Base-by-base conservation (phyloP, 1,139 yeast genomes). In the Hyphopichia burtonii region DNA sequence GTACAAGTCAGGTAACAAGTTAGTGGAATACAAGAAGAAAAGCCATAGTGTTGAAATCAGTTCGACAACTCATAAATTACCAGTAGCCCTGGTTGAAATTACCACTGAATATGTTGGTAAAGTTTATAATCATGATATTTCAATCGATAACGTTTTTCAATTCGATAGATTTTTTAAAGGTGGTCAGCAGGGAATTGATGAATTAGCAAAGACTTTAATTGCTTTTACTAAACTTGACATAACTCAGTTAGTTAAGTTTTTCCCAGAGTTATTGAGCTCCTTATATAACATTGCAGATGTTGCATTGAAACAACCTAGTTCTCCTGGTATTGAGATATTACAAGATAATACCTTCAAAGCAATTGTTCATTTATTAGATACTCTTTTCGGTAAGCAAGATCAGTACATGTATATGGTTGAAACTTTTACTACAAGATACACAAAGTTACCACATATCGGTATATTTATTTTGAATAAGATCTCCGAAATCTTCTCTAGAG, bases 51-150 rank as follows among this genome's bases (percentile, higher is more conserved):
- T 71, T 44, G 75, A 70, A 43, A 62, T 73, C 32, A 51, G 56
- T 17, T 66, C 76, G 3, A 56, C 62, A 30, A 52, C 58, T 30
- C 68, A 66, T 48, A 55, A 57, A 54, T 37, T 68, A 22, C 66
- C 74, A 16, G 66, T 75, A 51, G 86, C 82, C 7, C 66, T 72
- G 34, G 66, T 84, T 42, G 86, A 83, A 49, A 54, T 86, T 17
- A 68, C 77, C 31, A 71, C 88, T 1, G 83, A 79, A 44, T 87
- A 86, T 57, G 80, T 83, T 44, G 96, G 96, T 23, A 83, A 78
- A 51, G 64, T 71, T 14, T 85, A 70, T 63, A 86, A 86, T 54
- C 68, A 82, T 16, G 90, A 85, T 49, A 50, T 66, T 18, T 68
- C 84, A 4, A 72, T 85, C 47, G 82, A 78, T 41, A 73, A 74